Evolutionary conservation across 306 rosid genomes (phyloP), one percentile per base, ranked within the genome.

Genomic region (Malus asiatica): DNA sequence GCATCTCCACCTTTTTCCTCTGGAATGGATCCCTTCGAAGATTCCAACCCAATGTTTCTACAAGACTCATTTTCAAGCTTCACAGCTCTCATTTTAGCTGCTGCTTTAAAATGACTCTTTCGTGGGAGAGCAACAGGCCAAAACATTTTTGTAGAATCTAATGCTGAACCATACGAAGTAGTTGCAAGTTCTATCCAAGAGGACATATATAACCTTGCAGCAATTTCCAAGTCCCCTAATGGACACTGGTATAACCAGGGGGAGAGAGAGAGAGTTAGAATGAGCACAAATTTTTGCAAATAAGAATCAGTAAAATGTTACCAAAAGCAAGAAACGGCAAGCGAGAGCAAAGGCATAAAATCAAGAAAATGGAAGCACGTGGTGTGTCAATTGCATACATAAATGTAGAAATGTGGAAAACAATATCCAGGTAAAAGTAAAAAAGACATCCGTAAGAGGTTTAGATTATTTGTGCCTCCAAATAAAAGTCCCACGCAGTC

Each of bases 31-130:
- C 70, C 91, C 73, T 77, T 85, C 2, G 74, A 78, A 79, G 90
- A 80, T 78, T 84, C 97, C 81, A 88, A 72, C 67, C 88, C 86
- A 66, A 86, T 30, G 76, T 83, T 88, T 68, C 88, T 80, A 63
- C 77, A 84, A 63, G 73, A 82, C 75, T 95, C 98, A 79, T 86
- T 86, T 89, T 90, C 98, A 55, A 80, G 85, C 77, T 83, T 92
- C 70, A 74, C 96, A 69, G 97, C 97, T 87, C 97, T 95, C 96
- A 92, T 92, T 89, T 95, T 95, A 76, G 98, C 98, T 48, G 98
- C 98, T 18, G 98, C 98, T 88, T 89, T 95, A 78, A 84, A 79
- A 82, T 92, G 98, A 83, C 97, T 92, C 87, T 82, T 95, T 68
- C 95, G 87, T n/a, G 98, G 97, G 72, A 95, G 84, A 27, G 98